Conservation (phyloP, 2,329 filamentous ascomycete genomes). For the Aureobasidium sp. region DNA sequence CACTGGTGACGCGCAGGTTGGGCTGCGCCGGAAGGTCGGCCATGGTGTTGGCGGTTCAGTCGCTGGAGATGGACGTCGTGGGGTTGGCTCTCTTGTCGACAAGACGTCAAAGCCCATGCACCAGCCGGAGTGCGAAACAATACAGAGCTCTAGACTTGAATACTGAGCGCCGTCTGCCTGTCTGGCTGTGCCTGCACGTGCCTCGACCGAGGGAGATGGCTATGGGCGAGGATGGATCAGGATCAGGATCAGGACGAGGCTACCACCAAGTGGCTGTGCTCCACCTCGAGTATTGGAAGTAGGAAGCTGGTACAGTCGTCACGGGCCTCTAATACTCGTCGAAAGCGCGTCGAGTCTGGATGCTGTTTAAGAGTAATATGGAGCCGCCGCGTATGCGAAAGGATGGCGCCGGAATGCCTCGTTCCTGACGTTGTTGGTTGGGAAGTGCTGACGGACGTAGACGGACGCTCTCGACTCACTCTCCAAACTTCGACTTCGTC, state of each 20-base stretch:
- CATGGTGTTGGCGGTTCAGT: constrained; percentile 24
- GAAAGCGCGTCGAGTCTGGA: background rate
- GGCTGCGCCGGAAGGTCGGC: constrained; percentile 46
- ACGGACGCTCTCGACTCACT: background rate
- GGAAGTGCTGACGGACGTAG: background rate
- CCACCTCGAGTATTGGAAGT: background rate
- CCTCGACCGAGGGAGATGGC: background rate
- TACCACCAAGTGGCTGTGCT: constrained; percentile 4
- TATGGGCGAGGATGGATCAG: background rate
- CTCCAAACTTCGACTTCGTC: background rate
- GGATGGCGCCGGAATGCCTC: background rate
- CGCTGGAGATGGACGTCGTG: background rate
- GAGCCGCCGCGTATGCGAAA: background rate
- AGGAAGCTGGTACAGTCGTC: background rate
- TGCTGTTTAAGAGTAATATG: background rate
- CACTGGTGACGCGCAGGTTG: constrained; percentile 92
- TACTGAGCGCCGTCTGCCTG: background rate
- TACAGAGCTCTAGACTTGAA: background rate
- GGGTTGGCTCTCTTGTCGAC: background rate
- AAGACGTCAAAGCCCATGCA: background rate
- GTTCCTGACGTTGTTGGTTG: background rate
- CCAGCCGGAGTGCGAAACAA: background rate
- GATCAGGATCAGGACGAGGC: background rate
- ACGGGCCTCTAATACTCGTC: background rate
- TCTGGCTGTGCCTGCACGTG: constrained; percentile 1